These are phyloP conservation scores for Penicillium vulpinum DNA, from an alignment of 2,329 filamentous ascomycete species.

Conservation along the genomic window DNA sequence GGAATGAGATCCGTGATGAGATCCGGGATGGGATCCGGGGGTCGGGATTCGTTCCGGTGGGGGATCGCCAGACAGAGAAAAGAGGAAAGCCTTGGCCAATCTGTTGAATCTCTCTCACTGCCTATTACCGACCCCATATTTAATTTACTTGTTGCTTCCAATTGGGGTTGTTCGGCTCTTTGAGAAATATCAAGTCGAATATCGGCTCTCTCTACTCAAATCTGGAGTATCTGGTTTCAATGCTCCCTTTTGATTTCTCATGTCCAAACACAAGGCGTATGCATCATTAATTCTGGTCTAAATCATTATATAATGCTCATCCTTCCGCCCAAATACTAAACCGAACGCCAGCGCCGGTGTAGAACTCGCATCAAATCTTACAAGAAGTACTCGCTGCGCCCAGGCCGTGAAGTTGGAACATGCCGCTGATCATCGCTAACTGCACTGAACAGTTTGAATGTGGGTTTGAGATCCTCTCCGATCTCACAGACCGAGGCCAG, in stretches of 20 bases:
- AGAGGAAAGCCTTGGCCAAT: not conserved
- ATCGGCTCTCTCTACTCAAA: not conserved
- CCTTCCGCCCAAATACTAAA: constrained; percentile 20
- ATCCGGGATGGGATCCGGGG: constrained; percentile 15
- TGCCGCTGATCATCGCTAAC: constrained; percentile 50
- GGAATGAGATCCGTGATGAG: constrained; percentile 19
- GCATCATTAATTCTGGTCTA: constrained; percentile 37
- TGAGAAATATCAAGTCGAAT: not conserved
- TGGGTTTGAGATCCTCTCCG: constrained; percentile 77
- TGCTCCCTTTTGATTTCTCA: not conserved
- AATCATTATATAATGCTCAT: constrained; percentile 39
- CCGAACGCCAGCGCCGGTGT: constrained; percentile 40
- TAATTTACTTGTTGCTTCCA: not conserved
- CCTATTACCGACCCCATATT: not conserved
- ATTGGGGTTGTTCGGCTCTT: not conserved
- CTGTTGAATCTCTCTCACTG: not conserved
- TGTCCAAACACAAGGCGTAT: constrained; percentile 12
- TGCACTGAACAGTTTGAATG: constrained; percentile 65
- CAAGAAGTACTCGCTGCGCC: constrained; percentile 51
- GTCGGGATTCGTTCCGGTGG: constrained; percentile 14
- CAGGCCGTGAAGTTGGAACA: constrained; percentile 45
- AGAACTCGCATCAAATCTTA: constrained; percentile 35
- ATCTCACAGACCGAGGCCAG: constrained; percentile 87
- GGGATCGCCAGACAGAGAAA: too few relatives aligned
- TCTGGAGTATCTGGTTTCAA: not conserved